These are phyloP conservation scores for Talaromyces adpressus DNA, from an alignment of 495 filamentous ascomycete genomes.

Conservation along the genomic window DNA sequence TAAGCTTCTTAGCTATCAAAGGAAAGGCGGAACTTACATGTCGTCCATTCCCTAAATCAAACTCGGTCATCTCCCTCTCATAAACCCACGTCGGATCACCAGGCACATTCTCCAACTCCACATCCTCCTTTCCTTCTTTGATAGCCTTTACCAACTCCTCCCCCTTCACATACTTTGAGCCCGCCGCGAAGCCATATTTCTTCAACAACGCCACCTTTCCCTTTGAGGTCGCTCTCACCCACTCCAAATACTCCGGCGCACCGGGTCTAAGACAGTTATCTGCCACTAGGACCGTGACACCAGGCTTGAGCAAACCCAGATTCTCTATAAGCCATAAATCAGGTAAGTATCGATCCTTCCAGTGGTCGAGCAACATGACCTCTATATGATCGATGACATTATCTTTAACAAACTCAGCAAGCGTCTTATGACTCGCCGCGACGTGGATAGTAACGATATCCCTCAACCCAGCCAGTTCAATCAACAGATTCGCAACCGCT, in stretches of 20 bases:
- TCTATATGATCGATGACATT: slow-evolving; percentile 53
- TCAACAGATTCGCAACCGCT: slow-evolving; percentile 51
- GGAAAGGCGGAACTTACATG: slow-evolving; percentile 10
- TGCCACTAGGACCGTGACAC: slow-evolving; percentile 54
- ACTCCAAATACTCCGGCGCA: slow-evolving; percentile 66
- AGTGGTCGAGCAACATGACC: slow-evolving; percentile 68
- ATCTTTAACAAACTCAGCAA: slow-evolving; percentile 44
- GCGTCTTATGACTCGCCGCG: slow-evolving; percentile 53
- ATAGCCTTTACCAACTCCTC: slow-evolving; percentile 25
- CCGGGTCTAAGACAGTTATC: slow-evolving; percentile 72
- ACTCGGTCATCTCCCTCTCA: slow-evolving; percentile 15
- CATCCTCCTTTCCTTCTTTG: slow-evolving; percentile 8
- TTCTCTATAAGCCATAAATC: slow-evolving; percentile 71
- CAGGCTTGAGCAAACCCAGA: slow-evolving; percentile 51
- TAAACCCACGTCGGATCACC: slow-evolving; percentile 15
- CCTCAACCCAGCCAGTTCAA: slow-evolving; percentile 60
- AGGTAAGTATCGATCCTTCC: slow-evolving; percentile 60
- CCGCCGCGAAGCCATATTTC: neutral
- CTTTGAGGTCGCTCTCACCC: slow-evolving; percentile 41
- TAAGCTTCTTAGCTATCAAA: neutral
- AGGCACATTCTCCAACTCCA: slow-evolving; percentile 14
- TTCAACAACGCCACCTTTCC: slow-evolving; percentile 18
- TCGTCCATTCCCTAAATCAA: slow-evolving; percentile 13
- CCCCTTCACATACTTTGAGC: neutral
- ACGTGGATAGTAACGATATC: slow-evolving; percentile 61